These are phyloP conservation scores for Penicillium chermesinum DNA, from an alignment of 495 filamentous ascomycete species.

Conservation along the genomic window DNA sequence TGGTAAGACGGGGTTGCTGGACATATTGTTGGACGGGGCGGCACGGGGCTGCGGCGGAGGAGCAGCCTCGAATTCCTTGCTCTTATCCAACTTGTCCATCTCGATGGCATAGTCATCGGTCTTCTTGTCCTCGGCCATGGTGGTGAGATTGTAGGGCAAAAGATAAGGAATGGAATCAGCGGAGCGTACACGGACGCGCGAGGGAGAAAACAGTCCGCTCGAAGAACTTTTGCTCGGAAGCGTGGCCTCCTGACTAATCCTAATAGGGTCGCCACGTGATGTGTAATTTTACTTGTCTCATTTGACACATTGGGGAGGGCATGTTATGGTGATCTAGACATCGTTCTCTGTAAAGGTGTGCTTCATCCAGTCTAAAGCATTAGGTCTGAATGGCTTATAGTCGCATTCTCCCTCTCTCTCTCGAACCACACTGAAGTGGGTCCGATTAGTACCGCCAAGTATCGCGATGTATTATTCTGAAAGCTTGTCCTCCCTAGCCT, in stretches of 20 bases:
- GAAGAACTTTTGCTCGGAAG: conserved; percentile 23
- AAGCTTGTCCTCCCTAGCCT: background rate
- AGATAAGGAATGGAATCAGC: conserved; percentile 8
- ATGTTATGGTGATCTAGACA: no score
- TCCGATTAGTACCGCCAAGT: background rate
- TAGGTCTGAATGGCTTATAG: no score
- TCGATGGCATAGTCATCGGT: conserved; percentile 73
- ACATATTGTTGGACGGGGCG: conserved; percentile 31
- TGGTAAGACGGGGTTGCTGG: conserved; percentile 70
- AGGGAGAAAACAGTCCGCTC: conserved; percentile 7
- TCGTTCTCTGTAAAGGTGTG: no score
- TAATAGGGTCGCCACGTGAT: conserved; percentile 12
- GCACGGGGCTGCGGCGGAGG: conserved; percentile 36
- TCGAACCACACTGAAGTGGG: background rate
- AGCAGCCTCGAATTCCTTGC: conserved; percentile 47
- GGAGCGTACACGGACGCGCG: conserved; percentile 14
- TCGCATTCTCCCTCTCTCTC: background rate
- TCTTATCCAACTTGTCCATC: conserved; percentile 61
- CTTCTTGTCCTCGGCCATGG: conserved; percentile 78
- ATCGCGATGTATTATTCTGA: background rate
- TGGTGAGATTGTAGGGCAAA: conserved; percentile 12
- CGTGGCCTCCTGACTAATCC: conserved; percentile 10
- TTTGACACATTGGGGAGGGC: no score
- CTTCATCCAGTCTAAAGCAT: no score
- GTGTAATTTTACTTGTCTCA: background rate